Evolutionary conservation across 257 asterid species (phyloP), one percentile per base, ranked within the genome.

Genomic region (Gardenia jasminoides): DNA sequence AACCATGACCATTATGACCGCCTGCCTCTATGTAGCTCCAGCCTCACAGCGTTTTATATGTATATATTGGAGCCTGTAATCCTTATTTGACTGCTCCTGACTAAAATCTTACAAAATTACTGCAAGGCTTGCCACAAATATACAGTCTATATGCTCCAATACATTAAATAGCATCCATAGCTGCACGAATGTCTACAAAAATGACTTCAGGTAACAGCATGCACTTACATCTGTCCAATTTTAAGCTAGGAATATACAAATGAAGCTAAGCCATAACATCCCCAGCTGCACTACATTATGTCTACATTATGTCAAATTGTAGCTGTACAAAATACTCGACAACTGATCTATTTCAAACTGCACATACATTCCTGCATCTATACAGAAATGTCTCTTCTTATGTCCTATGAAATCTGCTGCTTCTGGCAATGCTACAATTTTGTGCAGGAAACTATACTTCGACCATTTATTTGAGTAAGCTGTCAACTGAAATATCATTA

Each of bases 321-420:
- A 69, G 69, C 84, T 70, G 84, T 76, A 81, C 80, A 80, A 61
- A 61, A 67, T 66, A 58, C 75, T 47, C 58, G 72, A 31, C 58
- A 67, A 36, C 75, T 46, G 47, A 73, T 80, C 76, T 67, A 80
- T 41, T 62, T 44, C 71, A 76, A 70, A 76, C 84, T 76, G 77
- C 79, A 79, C 82, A 72, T 72, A 48, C 75, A 73, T 50, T 66
- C 61, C 81, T 70, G 61, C 82, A 62, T 62, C 39, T 43, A 65
- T 69, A 79, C 41, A 79, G 58, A 56, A 36, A 67, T 36, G 68
- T 52, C 28, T 50, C 56, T 58, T 61, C 28, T 48, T 50, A 7
- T 30, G 44, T 58, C 80, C 77, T 76, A 76, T 47, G 28, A 66
- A 71, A 65, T 71, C 20, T 67, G 64, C 80, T 67, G 76, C 76